These are phyloP conservation scores for Saccharomycopsis sp. DNA, from an alignment of 805 yeast genomes.

Conservation along the genomic window DNA sequence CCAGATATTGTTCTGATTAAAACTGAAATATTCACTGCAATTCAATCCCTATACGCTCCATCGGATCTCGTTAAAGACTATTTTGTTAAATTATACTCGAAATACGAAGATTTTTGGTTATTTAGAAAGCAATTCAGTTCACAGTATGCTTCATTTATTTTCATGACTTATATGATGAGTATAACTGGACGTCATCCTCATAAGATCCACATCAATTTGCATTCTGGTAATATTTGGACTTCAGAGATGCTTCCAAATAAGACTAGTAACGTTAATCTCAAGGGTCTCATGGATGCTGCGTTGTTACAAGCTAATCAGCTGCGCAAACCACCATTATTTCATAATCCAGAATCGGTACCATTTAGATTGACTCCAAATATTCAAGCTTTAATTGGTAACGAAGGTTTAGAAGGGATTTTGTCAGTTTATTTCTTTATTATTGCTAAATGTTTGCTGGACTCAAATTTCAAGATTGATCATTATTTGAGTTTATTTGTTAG, in stretches of 20 bases:
- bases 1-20: slow-evolving; percentile 75
- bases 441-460: slow-evolving; percentile 82
- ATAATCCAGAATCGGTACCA: slow-evolving; percentile 91
- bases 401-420: slow-evolving; percentile 84
- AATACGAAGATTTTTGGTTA: slow-evolving; percentile 93
- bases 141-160: slow-evolving; percentile 88
- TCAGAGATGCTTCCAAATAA: slow-evolving; percentile 86
- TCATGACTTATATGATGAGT: slow-evolving; percentile 91
- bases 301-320: slow-evolving; percentile 3
- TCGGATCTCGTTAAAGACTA: slow-evolving; percentile 73
- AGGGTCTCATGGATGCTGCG: slow-evolving; percentile 22
- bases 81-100: slow-evolving; percentile 59
- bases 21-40: slow-evolving; percentile 83
- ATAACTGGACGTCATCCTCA: slow-evolving; percentile 90
- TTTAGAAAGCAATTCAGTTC: slow-evolving; percentile 93
- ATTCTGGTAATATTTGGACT: slow-evolving; percentile 85
- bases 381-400: slow-evolving; percentile 87
- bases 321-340: slow-evolving; percentile 60
- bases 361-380: slow-evolving; percentile 94
- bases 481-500: slow-evolving; percentile 86
- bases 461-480: slow-evolving; percentile 86
- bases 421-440: slow-evolving; percentile 78
- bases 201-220: slow-evolving; percentile 75
- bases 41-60: slow-evolving; percentile 83
- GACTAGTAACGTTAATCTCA: slow-evolving; percentile 33